These are phyloP conservation scores for Capronia epimyces DNA, from an alignment of 2,329 filamentous ascomycete genomes.

Conservation along the genomic window DNA sequence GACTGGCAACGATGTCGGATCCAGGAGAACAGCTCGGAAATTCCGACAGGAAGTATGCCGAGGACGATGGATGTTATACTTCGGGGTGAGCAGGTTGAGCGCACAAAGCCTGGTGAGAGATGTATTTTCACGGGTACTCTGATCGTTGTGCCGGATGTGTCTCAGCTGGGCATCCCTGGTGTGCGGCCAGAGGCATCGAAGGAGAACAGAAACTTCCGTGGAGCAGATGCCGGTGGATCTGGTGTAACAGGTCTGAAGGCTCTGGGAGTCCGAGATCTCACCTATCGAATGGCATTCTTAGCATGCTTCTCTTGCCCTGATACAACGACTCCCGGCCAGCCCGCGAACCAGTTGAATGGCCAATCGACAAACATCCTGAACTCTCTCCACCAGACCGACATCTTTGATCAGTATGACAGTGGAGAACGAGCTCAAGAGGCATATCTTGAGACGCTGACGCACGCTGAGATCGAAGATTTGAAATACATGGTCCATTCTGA, in stretches of 20 bases:
- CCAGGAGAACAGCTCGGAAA: slow-evolving; percentile 97
- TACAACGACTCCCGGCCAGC: slow-evolving; percentile 70
- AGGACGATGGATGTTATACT: slow-evolving; percentile 96
- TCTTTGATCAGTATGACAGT: slow-evolving; percentile 61
- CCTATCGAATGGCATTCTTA: slow-evolving; percentile 37
- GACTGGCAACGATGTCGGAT: slow-evolving; percentile 99
- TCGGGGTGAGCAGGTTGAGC: slow-evolving; percentile 93
- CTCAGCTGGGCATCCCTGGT: slow-evolving; percentile 85
- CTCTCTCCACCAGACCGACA: slow-evolving; percentile 68
- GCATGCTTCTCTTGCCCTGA: slow-evolving; percentile 63
- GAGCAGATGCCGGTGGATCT: slow-evolving; percentile 72
- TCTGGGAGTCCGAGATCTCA: slow-evolving; percentile 88
- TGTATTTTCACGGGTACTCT: slow-evolving; percentile 95
- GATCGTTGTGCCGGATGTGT: slow-evolving; percentile 95
- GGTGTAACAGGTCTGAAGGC: slow-evolving; percentile 86
- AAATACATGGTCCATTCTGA: slow-evolving; percentile 90
- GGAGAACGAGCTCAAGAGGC: slow-evolving; percentile 84
- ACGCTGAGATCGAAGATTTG: slow-evolving; percentile 83
- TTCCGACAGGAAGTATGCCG: slow-evolving; percentile 97
- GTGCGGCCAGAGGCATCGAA: slow-evolving; percentile 75
- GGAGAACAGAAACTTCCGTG: slow-evolving; percentile 71
- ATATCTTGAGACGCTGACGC: slow-evolving; percentile 78
- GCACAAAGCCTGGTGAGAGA: slow-evolving; percentile 94
- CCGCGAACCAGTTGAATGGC: slow-evolving; percentile 61
- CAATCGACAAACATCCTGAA: slow-evolving; percentile 80